Percentiles rank a stretch among this genome's conserved stretches.
phyloP scores from a whole-genome alignment of 108 stramenopile species.

The Skeletonema marinoi region DNA sequence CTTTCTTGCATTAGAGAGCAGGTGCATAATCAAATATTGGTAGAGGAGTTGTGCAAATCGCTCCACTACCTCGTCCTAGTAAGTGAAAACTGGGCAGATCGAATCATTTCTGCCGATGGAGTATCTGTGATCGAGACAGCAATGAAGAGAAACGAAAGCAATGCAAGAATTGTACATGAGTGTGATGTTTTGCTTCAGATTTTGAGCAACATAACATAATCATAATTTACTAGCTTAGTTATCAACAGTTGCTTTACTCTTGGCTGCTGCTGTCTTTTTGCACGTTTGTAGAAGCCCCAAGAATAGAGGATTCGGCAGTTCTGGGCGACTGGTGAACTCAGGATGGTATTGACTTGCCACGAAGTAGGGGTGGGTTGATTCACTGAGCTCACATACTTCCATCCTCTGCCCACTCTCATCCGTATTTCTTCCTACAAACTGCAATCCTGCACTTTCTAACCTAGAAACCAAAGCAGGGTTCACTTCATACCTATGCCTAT shows the following conservation, averaged over 20 bases:
- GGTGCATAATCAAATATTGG: slow-evolving; percentile 25
- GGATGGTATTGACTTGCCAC: slow-evolving; percentile 51
- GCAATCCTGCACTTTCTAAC: slow-evolving; percentile 44
- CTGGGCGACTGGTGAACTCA: slow-evolving; percentile 54
- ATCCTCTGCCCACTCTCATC: slow-evolving; percentile 55
- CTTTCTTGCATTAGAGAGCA: slow-evolving; percentile 50
- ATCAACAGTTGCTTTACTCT: background rate
- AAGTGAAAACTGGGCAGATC: slow-evolving; percentile 36
- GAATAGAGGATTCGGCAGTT: slow-evolving; percentile 50
- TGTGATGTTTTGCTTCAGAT: background rate
- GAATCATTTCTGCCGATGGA: slow-evolving; percentile 5
- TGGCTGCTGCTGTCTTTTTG: slow-evolving; percentile 14
- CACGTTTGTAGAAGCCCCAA: slow-evolving; percentile 43
- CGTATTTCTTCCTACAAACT: slow-evolving; percentile 53
- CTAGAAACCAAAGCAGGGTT: slow-evolving; percentile 47
- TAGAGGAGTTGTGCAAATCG: slow-evolving; percentile 50
- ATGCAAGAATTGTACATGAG: background rate
- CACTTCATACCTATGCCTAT: slow-evolving; percentile 54
- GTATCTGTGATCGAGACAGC: background rate
- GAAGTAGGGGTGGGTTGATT: slow-evolving; percentile 42
- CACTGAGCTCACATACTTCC: slow-evolving; percentile 48
- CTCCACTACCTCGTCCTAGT: slow-evolving; percentile 54
- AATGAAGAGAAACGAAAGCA: background rate
- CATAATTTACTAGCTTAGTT: background rate
- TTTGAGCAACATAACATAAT: background rate